A percentile compares a stretch with the other conserved stretches of the same genome.
Conservation (phyloP, 2,329 filamentous ascomycete species). For the Fusarium lyarnte region DNA sequence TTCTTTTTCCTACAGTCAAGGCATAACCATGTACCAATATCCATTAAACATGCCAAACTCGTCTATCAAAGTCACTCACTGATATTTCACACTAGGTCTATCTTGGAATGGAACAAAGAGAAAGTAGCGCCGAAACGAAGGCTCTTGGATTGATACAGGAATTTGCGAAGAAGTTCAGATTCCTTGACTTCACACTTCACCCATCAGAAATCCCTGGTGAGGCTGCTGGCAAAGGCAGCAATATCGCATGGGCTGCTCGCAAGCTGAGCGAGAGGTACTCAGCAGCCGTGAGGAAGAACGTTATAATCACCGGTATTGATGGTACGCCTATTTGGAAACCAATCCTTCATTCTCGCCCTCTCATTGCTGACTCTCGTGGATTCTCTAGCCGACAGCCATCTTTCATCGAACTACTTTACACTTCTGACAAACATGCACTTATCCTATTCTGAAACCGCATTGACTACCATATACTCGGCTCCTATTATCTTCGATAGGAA, state of each 20-base stretch:
- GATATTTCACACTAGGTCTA: conserved; percentile 63
- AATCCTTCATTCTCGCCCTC: background rate
- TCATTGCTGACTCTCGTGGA: conserved; percentile 7
- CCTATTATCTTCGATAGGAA: conserved; percentile 81
- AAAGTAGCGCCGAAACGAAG: conserved; percentile 68
- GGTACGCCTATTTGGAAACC: conserved; percentile 59
- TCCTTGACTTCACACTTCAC: conserved; percentile 74
- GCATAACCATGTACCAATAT: background rate
- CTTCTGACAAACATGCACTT: conserved; percentile 72
- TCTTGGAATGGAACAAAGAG: conserved; percentile 77
- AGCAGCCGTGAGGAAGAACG: conserved; percentile 63
- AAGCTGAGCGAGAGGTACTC: conserved; percentile 71
- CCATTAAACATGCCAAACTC: background rate
- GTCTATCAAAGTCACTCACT: background rate
- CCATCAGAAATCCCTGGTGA: conserved; percentile 73
- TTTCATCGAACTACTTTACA: conserved; percentile 73
- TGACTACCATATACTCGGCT: conserved; percentile 72
- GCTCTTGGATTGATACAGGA: conserved; percentile 69
- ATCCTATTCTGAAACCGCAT: conserved; percentile 66
- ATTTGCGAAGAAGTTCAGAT: conserved; percentile 72
- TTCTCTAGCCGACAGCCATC: conserved; percentile 72
- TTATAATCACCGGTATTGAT: conserved; percentile 77
- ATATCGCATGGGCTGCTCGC: conserved; percentile 75
- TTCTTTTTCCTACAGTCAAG: background rate
- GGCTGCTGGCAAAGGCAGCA: conserved; percentile 78